Conservation (phyloP, 345 rosid species). For the Brassica rapa region DNA sequence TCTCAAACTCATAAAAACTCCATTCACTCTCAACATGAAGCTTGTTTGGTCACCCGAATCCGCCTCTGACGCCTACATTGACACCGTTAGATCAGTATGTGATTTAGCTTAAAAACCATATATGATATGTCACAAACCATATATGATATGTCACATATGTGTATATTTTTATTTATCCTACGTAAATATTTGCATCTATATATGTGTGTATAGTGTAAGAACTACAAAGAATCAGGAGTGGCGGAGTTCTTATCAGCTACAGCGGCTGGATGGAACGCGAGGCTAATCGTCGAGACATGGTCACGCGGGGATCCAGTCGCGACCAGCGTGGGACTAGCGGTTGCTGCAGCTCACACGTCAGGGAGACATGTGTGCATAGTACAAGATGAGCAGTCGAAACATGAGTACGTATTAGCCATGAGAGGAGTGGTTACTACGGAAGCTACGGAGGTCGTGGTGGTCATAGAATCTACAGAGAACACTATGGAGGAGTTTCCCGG, state of each 20-base stretch:
- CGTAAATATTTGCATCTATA: background rate
- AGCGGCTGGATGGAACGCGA: conserved; percentile 91
- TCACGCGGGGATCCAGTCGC: conserved; percentile 59
- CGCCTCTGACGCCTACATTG: conserved; percentile 73
- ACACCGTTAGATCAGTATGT: conserved; percentile 67
- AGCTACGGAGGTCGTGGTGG: conserved; percentile 43
- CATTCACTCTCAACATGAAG: conserved; percentile 52
- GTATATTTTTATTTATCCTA: background rate
- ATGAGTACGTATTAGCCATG: conserved; percentile 51
- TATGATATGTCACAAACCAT: background rate
- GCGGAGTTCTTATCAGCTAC: conserved; percentile 81
- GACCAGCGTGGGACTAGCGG: conserved; percentile 73
- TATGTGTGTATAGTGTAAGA: conserved; percentile 47
- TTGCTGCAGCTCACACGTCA: conserved; percentile 66
- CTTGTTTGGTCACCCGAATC: conserved; percentile 86
- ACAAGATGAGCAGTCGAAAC: conserved; percentile 68
- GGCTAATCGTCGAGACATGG: conserved; percentile 78
- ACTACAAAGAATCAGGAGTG: conserved; percentile 57
- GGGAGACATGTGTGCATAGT: conserved; percentile 82
- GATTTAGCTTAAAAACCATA: background rate
- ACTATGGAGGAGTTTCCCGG: conserved; percentile 52
- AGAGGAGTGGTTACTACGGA: conserved; percentile 35
- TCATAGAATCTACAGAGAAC: conserved; percentile 59
- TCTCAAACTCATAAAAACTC: conserved; percentile 8
- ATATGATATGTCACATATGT: too few relatives aligned